These are phyloP conservation scores for Salvia miltiorrhiza DNA, from an alignment of 257 asterid genomes.

Conservation along the genomic window DNA sequence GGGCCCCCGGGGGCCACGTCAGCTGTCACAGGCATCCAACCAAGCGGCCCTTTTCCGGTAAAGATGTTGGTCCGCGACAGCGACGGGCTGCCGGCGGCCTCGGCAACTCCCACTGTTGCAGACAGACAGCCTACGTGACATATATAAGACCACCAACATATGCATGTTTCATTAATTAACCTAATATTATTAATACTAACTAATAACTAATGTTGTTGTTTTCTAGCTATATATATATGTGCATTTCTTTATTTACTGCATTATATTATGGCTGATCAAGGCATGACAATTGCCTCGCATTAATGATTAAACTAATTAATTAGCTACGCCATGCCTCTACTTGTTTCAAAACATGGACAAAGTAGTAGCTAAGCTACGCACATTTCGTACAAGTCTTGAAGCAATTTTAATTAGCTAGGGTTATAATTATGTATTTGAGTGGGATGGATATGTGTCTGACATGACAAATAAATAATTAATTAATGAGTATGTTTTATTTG, in stretches of 20 bases:
- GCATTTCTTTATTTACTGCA: background rate
- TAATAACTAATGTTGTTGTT: background rate
- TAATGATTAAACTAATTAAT: background rate
- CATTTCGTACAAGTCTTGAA: too few species aligned
- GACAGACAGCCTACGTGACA: constrained; percentile 39
- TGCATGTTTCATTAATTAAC: constrained; percentile 16
- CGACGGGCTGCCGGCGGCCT: constrained; percentile 62
- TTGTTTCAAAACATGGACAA: background rate
- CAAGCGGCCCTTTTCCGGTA: constrained; percentile 65
- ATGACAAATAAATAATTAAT: background rate
- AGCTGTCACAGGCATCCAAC: constrained; percentile 36
- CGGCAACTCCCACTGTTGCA: constrained; percentile 39
- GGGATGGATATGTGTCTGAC: background rate
- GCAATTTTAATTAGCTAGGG: too few species aligned
- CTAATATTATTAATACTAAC: background rate
- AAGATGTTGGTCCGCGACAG: constrained; percentile 63
- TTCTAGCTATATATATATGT: background rate
- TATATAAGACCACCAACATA: constrained; percentile 17
- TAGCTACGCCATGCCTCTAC: background rate
- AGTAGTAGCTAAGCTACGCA: too few species aligned
- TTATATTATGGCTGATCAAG: constrained; percentile 14
- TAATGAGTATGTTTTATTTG: constrained; percentile 3
- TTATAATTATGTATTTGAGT: too few species aligned
- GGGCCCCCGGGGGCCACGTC: constrained; percentile 55
- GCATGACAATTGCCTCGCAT: constrained; percentile 8